These are phyloP conservation scores for Saccharomyces jurei DNA, from an alignment of 805 yeast species.

Conservation along the genomic window DNA sequence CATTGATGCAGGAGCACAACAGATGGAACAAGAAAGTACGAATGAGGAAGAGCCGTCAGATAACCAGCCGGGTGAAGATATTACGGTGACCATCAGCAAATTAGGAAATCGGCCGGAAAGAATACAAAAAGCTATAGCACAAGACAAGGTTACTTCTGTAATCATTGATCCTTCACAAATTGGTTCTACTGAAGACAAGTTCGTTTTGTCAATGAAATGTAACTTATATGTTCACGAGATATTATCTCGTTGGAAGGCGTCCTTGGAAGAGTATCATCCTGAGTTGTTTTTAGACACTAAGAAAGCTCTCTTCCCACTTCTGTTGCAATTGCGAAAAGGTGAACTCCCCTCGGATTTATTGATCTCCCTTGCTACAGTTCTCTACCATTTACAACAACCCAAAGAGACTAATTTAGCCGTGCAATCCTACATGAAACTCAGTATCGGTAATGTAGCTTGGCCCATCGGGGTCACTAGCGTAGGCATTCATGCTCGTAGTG, in stretches of 20 bases:
- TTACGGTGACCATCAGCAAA: conserved; percentile 1
- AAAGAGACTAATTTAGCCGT: conserved; percentile 29
- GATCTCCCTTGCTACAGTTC: conserved; percentile 50
- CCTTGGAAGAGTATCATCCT: conserved; percentile 12
- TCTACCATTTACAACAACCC: conserved; percentile 48
- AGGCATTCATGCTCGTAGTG: conserved; percentile 71
- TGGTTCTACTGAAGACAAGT: conserved; percentile 39
- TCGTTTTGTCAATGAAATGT: conserved; percentile 38
- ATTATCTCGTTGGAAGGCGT: conserved; percentile 33
- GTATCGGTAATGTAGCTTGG: conserved; percentile 88
- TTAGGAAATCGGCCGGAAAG: conserved; percentile 6
- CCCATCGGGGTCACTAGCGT: conserved; percentile 79
- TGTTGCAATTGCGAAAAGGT: conserved; percentile 45
- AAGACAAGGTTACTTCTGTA: conserved; percentile 24
- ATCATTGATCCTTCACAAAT: conserved; percentile 27
- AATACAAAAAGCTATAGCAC: conserved; percentile 4
- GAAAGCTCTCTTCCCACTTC: conserved; percentile 40
- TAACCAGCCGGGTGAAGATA: conserved; percentile 13
- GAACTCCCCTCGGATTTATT: conserved; percentile 35
- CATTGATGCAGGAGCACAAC: conserved; percentile 12
- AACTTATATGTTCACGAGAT: conserved; percentile 30
- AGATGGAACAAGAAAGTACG: conserved; percentile 6
- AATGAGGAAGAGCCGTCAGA: neutral
- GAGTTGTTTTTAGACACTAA: conserved; percentile 40
- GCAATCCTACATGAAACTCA: conserved; percentile 63